Evolutionary conservation across 1,139 yeast species (phyloP).

Genomic region (Geotrichum australiense): DNA sequence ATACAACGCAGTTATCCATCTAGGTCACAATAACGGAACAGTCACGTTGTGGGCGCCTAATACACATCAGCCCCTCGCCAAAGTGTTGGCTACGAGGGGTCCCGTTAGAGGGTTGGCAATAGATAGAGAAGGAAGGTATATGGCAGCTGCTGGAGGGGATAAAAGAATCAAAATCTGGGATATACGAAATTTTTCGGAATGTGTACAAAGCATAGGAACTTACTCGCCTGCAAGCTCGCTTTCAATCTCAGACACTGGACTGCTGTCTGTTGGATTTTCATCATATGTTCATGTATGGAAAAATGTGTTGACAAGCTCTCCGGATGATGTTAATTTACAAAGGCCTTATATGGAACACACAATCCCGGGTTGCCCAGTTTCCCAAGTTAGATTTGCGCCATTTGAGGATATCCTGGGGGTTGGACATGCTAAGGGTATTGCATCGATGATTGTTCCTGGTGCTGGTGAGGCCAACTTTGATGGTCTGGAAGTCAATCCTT

Average conservation of each 20-base stretch:
- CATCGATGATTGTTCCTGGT: constrained; percentile 85
- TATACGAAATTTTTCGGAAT: constrained; percentile 72
- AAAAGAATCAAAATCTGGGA: constrained; percentile 89
- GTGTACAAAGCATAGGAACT: constrained; percentile 51
- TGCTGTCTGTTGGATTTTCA: constrained; percentile 87
- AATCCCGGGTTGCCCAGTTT: constrained; percentile 68
- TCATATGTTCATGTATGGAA: constrained; percentile 73
- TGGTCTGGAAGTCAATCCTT: constrained; percentile 90
- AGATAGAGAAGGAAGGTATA: constrained; percentile 87
- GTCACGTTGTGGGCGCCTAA: constrained; percentile 93
- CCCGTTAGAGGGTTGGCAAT: constrained; percentile 81
- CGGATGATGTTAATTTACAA: constrained; percentile 37
- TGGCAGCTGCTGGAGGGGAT: constrained; percentile 93
- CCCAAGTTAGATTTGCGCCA: constrained; percentile 71
- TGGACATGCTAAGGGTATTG: constrained; percentile 74
- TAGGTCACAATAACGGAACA: constrained; percentile 91
- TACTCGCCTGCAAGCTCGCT: constrained; percentile 84
- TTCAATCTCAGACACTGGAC: constrained; percentile 80
- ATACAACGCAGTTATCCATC: constrained; percentile 90
- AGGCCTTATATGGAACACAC: constrained; percentile 91
- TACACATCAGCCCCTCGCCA: constrained; percentile 78
- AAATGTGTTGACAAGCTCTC: constrained; percentile 35
- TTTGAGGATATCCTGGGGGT: constrained; percentile 92
- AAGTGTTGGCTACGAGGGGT: constrained; percentile 73
- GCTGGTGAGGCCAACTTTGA: constrained; percentile 98